A percentile compares a stretch with the other conserved stretches of the same genome.
phyloP scores from a whole-genome alignment of 2,329 filamentous ascomycete genomes.

The Stachybotrys echinatus region DNA sequence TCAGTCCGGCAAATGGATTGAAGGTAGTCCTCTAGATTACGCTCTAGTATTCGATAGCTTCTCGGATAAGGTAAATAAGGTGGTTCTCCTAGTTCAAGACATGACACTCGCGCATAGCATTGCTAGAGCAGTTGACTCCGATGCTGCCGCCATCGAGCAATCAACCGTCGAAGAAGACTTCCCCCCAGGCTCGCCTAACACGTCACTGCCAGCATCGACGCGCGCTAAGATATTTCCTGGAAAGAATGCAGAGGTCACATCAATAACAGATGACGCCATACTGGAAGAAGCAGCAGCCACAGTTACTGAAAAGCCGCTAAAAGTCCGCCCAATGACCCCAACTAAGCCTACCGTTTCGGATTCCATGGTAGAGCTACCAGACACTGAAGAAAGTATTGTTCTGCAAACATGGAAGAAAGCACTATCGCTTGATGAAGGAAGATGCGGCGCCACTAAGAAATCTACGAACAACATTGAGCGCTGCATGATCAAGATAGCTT shows the following conservation, averaged over 20 bases:
- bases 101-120: too few relatives aligned
- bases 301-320: not conserved
- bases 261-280: too few relatives aligned
- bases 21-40: too few relatives aligned
- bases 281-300: not conserved
- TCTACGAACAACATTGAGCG: not conserved
- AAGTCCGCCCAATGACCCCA: not conserved
- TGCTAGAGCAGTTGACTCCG: too few relatives aligned
- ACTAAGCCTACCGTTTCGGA: not conserved
- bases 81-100: too few relatives aligned
- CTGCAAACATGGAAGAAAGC: not conserved
- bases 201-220: not conserved
- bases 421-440: conserved; percentile 1
- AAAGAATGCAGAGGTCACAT: too few relatives aligned
- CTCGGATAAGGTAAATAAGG: too few relatives aligned
- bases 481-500: not conserved
- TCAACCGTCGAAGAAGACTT: too few relatives aligned
- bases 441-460: not conserved
- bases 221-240: not conserved
- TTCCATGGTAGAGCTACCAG: not conserved
- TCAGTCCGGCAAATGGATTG: too few relatives aligned
- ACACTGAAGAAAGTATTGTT: not conserved
- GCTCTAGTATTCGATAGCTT: too few relatives aligned
- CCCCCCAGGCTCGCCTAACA: not conserved
- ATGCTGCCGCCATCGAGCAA: too few relatives aligned